Conservation (phyloP, 1,284 basidiomycete species). For the Cystobasidiaceae sp. region DNA sequence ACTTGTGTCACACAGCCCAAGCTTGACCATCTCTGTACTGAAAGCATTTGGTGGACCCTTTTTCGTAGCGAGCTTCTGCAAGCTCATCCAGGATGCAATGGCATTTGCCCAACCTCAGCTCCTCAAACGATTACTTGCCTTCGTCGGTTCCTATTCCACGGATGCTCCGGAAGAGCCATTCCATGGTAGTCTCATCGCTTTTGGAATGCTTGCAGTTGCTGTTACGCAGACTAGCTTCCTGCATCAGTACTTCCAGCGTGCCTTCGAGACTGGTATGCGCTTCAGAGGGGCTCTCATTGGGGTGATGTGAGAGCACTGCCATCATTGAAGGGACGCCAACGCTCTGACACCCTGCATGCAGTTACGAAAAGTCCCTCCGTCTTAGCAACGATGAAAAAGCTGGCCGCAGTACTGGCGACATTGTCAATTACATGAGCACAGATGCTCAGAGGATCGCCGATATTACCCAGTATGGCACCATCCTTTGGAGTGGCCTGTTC, state of each 20-base stretch:
- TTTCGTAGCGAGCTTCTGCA: slow-evolving; percentile 55
- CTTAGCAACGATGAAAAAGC: slow-evolving; percentile 77
- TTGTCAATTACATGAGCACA: slow-evolving; percentile 87
- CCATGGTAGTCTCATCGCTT: slow-evolving; percentile 68
- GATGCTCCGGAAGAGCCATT: slow-evolving; percentile 47
- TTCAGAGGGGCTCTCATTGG: slow-evolving; percentile 81
- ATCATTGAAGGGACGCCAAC: too few relatives aligned
- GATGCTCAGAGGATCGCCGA: slow-evolving; percentile 63
- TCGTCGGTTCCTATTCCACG: slow-evolving; percentile 69
- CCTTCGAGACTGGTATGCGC: slow-evolving; percentile 83
- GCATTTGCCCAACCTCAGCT: slow-evolving; percentile 86
- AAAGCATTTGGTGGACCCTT: slow-evolving; percentile 75
- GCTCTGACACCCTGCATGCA: slow-evolving; percentile 41
- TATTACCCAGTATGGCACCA: slow-evolving; percentile 40
- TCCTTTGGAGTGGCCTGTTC: slow-evolving; percentile 51
- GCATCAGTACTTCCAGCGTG: slow-evolving; percentile 82
- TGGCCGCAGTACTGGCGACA: slow-evolving; percentile 73
- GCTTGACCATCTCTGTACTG: slow-evolving; percentile 67
- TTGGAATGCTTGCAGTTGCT: slow-evolving; percentile 72
- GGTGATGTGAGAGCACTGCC: slow-evolving; percentile 50
- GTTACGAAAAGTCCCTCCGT: slow-evolving; percentile 80
- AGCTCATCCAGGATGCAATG: slow-evolving; percentile 66
- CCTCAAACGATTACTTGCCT: slow-evolving; percentile 70
- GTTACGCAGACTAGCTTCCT: slow-evolving; percentile 73
- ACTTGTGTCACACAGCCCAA: slow-evolving; percentile 48